These are phyloP conservation scores for Suillus alpinus DNA, from an alignment of 768 basidiomycete species.

Conservation along the genomic window DNA sequence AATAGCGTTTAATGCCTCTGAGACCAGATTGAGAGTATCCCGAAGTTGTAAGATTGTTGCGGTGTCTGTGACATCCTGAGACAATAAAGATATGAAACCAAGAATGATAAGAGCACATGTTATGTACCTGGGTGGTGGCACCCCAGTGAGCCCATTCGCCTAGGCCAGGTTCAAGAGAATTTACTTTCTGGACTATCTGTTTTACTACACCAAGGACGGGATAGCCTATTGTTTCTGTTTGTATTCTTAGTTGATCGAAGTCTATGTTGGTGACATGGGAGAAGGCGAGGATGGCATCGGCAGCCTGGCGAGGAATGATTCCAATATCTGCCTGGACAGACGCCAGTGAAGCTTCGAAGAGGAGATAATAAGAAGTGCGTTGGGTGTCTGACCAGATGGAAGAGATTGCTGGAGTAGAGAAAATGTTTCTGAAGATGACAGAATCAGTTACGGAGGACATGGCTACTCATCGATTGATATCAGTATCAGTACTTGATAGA, in stretches of 20 bases:
- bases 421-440: slow-evolving; percentile 37
- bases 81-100: slow-evolving; percentile 3
- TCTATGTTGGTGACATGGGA: slow-evolving; percentile 38
- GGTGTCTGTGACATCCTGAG: slow-evolving; percentile 48
- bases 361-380: slow-evolving; percentile 24
- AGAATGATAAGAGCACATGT: not conserved
- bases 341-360: slow-evolving; percentile 33
- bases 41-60: slow-evolving; percentile 41
- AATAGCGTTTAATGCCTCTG: slow-evolving; percentile 28
- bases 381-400: slow-evolving; percentile 40
- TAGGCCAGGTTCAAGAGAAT: slow-evolving; percentile 28
- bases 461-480: not conserved
- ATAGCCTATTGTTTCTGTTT: slow-evolving; percentile 43
- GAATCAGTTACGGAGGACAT: slow-evolving; percentile 37
- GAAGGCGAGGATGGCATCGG: slow-evolving; percentile 31
- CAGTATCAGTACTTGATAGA: no score
- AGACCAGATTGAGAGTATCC: slow-evolving; percentile 37
- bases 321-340: slow-evolving; percentile 36
- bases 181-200: slow-evolving; percentile 40
- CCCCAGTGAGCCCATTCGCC: slow-evolving; percentile 51
- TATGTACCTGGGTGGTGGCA: slow-evolving; percentile 44
- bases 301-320: slow-evolving; percentile 40
- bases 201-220: slow-evolving; percentile 44
- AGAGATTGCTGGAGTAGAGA: slow-evolving; percentile 37
- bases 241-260: slow-evolving; percentile 35